Conservation (phyloP, 2,329 filamentous ascomycete genomes). For the Trichoderma citrinoviride region DNA sequence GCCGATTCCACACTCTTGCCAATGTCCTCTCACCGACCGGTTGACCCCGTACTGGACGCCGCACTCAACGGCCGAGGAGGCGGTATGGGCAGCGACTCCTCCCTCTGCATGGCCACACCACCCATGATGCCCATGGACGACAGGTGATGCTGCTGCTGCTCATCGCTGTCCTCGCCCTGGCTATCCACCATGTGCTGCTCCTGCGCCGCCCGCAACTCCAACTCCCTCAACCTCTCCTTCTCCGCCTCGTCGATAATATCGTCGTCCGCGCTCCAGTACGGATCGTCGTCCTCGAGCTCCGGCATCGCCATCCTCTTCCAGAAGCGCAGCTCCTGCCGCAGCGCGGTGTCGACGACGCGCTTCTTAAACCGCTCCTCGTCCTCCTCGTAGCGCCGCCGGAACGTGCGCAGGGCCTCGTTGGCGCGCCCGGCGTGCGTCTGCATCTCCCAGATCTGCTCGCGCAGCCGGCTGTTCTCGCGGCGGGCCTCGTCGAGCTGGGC, state of each 20-base stretch:
- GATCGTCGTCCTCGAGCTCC: slow-evolving; percentile 56
- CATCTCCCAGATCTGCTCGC: slow-evolving; percentile 67
- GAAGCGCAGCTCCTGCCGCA: slow-evolving; percentile 59
- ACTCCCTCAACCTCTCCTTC: slow-evolving; percentile 53
- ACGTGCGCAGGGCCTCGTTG: slow-evolving; percentile 56
- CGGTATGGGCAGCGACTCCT: slow-evolving; percentile 34
- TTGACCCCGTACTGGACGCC: slow-evolving; percentile 45
- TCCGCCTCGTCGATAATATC: slow-evolving; percentile 61
- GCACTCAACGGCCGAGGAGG: slow-evolving; percentile 40
- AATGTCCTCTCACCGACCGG: slow-evolving; percentile 33
- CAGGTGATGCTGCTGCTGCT: slow-evolving; percentile 31
- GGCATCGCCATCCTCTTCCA: slow-evolving; percentile 68
- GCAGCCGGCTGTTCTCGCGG: slow-evolving; percentile 60
- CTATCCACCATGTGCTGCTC: slow-evolving; percentile 36
- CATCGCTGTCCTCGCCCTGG: slow-evolving; percentile 37
- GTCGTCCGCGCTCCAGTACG: slow-evolving; percentile 63
- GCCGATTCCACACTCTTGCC: not conserved
- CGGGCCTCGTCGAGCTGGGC: slow-evolving; percentile 63
- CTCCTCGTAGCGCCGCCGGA: slow-evolving; percentile 56
- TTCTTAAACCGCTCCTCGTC: slow-evolving; percentile 54
- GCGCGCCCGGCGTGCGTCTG: slow-evolving; percentile 58
- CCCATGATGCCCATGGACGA: slow-evolving; percentile 33
- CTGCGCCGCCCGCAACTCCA: slow-evolving; percentile 47
- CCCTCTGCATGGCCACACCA: slow-evolving; percentile 41
- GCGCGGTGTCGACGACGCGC: slow-evolving; percentile 50